Evolutionary conservation across 1,284 basidiomycete genomes (phyloP), one percentile per base, ranked within the genome.

Genomic region (Coniferiporia sulphurascens): DNA sequence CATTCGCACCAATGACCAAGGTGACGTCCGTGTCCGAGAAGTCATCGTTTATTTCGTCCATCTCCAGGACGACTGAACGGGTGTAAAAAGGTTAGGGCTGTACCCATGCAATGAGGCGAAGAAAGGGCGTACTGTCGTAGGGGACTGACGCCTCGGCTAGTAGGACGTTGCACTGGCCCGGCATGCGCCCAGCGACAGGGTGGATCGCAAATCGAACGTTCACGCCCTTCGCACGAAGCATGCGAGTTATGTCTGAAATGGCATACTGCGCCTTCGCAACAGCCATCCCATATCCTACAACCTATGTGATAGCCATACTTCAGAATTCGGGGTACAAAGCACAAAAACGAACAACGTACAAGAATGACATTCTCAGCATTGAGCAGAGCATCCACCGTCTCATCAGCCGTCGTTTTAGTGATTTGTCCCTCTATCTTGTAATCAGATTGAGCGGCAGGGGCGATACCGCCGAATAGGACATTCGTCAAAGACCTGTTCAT

Each of bases 41-140:
- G 70, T 93, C 91, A 54, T 93, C 90, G 68, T 93, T 92, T 73
- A 93, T 93, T 73, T 93, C 91, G 65, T 93, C 91, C 91, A 93
- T 93, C 74, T 93, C 91, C 57, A 90, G 76, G 34, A 93, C 90
- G 63, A 93, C 90, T 91, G 65, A 34, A 49, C 10, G 2, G 52
- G 2, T 2, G 38, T n/a, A 45, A 13, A 8, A 34, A 21, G 27
- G 27, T 38, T 10, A 48, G 17, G 19, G 52, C 32, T 4, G 50
- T 41, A 15, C 19, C 27, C 38, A 19, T 46, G 27, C 32, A 32
- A 55, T 43, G 35, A 43, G 41, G 6, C 15, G n/a, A 49, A 38
- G 32, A 32, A 50, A 35, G 22, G 34, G 41, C 59, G 49, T 66
- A 92, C 89, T 89, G 68, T 93, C 91, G 66, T 93, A 93, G 0